A percentile compares a stretch with the other conserved stretches of the same genome.
Conservation (phyloP, 768 basidiomycete species). For the Suillus tomentosus region DNA sequence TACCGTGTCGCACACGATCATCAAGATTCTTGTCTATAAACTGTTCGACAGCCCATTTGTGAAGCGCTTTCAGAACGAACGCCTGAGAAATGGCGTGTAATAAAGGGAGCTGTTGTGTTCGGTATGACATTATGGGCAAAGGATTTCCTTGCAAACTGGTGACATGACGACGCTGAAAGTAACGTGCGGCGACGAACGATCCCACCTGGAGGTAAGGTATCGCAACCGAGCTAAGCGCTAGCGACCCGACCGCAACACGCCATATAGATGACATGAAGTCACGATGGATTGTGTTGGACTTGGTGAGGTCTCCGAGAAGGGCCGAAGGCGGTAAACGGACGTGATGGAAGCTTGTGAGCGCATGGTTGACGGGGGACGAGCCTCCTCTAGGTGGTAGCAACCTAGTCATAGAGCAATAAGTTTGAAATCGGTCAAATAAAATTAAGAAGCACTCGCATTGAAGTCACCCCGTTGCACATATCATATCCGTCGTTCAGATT, state of each 20-base stretch:
- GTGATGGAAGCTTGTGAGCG: slow-evolving; percentile 39
- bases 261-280: slow-evolving; percentile 31
- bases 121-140: slow-evolving; percentile 39
- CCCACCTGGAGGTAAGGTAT: slow-evolving; percentile 28
- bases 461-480: too few species aligned
- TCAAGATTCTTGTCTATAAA: slow-evolving; percentile 32
- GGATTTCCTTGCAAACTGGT: slow-evolving; percentile 12
- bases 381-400: slow-evolving; percentile 30
- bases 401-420: slow-evolving; percentile 11
- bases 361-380: slow-evolving; percentile 35
- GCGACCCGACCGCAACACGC: slow-evolving; percentile 36
- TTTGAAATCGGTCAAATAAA: background rate
- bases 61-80: slow-evolving; percentile 38
- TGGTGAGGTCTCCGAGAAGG: slow-evolving; percentile 30
- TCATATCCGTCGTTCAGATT: too few species aligned
- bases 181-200: slow-evolving; percentile 30
- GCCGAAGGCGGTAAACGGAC: slow-evolving; percentile 35
- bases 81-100: slow-evolving; percentile 37
- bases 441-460: background rate
- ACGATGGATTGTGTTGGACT: slow-evolving; percentile 18
- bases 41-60: slow-evolving; percentile 20
- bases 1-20: slow-evolving; percentile 23
- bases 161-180: slow-evolving; percentile 32
- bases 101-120: slow-evolving; percentile 45
- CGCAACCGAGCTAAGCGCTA: slow-evolving; percentile 28